Evolutionary conservation across 2,329 filamentous ascomycete genomes (phyloP), one percentile per base, ranked within the genome.

Genomic region (Aspergillus clavatus): DNA sequence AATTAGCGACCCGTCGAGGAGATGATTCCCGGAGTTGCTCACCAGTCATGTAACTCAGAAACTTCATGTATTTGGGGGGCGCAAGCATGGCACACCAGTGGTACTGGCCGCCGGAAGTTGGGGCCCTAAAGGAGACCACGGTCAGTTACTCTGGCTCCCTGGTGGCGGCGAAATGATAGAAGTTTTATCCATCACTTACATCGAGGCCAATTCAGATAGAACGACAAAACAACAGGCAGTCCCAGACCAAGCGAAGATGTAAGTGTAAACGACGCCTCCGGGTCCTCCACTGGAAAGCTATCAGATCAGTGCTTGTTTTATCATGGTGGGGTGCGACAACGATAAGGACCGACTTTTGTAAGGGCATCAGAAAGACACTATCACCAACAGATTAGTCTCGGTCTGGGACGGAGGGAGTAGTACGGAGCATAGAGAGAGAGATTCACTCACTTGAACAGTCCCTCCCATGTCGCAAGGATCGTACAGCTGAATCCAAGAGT

Each of bases 1-100:
- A 11, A 24, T 4, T 27, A 8, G 40, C 7, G 5, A 12, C 11
- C 4, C 5, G 5, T 24, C 23, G 23, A 24, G 23, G 5, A 24
- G 7, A 18, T 26, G 23, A 39, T 19, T 8, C 21, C 38, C 12
- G 12, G 12, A 35, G 28, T 14, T 4, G 3, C 11, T n/a, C 33
- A 58, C 66, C 63, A 7, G 67, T 63, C 7, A 65, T 45, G 43
- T 68, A 74, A 29, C 69, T 72, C 2, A 72, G 47, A 10, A 67
- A 53, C 26, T 64, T 67, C 48, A 65, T 63, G 21, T 40, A 55
- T 4, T 48, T 53, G 3, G 47, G 52, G 7, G 69, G 67, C 5
- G 71, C 67, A 23, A 74, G 63, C 48, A 70, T 67, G 4, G 64
- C 63, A 0, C 66, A 65, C 67, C 67, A 70, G 38, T 70, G 66